Evolutionary conservation across 768 basidiomycete genomes (phyloP).

Genomic region (Serendipita vermifera): DNA sequence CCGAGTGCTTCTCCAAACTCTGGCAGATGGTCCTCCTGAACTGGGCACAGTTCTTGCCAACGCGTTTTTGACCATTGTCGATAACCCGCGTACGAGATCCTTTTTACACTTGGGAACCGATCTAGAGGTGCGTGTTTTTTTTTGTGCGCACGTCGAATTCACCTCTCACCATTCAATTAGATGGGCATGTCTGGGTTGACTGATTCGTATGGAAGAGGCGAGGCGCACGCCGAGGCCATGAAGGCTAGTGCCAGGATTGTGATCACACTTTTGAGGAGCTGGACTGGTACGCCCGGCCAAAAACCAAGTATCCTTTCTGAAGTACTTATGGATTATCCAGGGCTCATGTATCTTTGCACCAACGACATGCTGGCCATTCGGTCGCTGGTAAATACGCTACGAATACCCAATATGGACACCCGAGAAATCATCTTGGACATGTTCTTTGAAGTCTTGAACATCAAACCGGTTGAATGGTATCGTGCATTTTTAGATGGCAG

Average conservation of each 20-base stretch:
- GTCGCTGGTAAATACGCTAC: conserved; percentile 70
- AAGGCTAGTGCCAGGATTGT: conserved; percentile 65
- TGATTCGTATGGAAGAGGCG: conserved; percentile 78
- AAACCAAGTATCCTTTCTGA: neutral
- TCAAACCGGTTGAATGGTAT: conserved; percentile 87
- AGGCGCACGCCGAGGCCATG: conserved; percentile 68
- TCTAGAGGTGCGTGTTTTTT: conserved; percentile 51
- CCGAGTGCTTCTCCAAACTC: conserved; percentile 67
- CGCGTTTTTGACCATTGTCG: conserved; percentile 70
- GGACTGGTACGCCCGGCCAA: conserved; percentile 60
- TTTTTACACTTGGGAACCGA: conserved; percentile 74
- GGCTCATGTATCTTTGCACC: conserved; percentile 88
- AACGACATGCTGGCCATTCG: conserved; percentile 76
- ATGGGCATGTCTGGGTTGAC: conserved; percentile 81
- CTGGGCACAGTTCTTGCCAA: conserved; percentile 65
- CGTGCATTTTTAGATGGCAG: conserved; percentile 83
- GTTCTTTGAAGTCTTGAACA: conserved; percentile 86
- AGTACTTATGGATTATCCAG: conserved; percentile 23
- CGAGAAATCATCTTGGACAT: conserved; percentile 86
- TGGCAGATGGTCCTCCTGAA: conserved; percentile 84
- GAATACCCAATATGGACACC: conserved; percentile 77
- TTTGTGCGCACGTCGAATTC: neutral
- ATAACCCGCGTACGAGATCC: conserved; percentile 68
- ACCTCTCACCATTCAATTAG: conserved; percentile 27
- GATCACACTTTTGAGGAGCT: conserved; percentile 72